These are phyloP conservation scores for Geosmithia putterillii DNA, from an alignment of 2,329 filamentous ascomycete species.

Conservation along the genomic window DNA sequence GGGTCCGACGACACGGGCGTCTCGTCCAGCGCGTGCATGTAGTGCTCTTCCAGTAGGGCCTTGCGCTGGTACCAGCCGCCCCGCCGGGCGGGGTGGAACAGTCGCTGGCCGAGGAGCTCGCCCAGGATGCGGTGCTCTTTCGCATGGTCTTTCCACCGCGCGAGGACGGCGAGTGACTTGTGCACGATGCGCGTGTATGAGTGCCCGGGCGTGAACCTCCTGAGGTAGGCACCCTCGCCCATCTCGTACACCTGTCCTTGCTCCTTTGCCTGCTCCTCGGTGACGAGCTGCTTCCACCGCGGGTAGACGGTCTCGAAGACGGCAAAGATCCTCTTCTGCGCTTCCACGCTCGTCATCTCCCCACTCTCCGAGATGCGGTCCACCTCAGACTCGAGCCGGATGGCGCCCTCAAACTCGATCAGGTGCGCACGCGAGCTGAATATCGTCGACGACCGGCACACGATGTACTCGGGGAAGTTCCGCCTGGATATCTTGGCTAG, in stretches of 20 bases:
- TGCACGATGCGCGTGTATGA: slow-evolving; percentile 89
- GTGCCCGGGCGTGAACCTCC: slow-evolving; percentile 82
- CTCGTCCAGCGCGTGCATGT: slow-evolving; percentile 58
- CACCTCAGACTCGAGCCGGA: slow-evolving; percentile 69
- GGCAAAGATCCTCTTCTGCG: slow-evolving; percentile 54
- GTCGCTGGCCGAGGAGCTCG: slow-evolving; percentile 64
- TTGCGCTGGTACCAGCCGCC: slow-evolving; percentile 95
- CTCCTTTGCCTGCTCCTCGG: slow-evolving; percentile 69
- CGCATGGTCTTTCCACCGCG: slow-evolving; percentile 67
- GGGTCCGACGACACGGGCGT: slow-evolving; percentile 19
- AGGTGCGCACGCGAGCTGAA: slow-evolving; percentile 66
- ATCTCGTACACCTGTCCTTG: slow-evolving; percentile 57
- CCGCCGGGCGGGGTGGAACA: slow-evolving; percentile 76
- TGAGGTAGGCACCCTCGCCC: slow-evolving; percentile 78
- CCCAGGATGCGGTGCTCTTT: slow-evolving; percentile 63
- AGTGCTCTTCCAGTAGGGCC: slow-evolving; percentile 87
- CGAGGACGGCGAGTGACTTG: slow-evolving; percentile 70
- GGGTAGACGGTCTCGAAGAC: slow-evolving; percentile 65
- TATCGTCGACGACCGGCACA: slow-evolving; percentile 80
- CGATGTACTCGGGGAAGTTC: slow-evolving; percentile 83
- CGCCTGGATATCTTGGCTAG: slow-evolving; percentile 78
- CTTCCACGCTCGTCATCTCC: slow-evolving; percentile 53
- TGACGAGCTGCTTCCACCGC: slow-evolving; percentile 64
- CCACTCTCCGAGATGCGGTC: slow-evolving; percentile 75
- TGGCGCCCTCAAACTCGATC: slow-evolving; percentile 79